Conservation (phyloP, 768 basidiomycete genomes). For the Serendipita sp. region DNA sequence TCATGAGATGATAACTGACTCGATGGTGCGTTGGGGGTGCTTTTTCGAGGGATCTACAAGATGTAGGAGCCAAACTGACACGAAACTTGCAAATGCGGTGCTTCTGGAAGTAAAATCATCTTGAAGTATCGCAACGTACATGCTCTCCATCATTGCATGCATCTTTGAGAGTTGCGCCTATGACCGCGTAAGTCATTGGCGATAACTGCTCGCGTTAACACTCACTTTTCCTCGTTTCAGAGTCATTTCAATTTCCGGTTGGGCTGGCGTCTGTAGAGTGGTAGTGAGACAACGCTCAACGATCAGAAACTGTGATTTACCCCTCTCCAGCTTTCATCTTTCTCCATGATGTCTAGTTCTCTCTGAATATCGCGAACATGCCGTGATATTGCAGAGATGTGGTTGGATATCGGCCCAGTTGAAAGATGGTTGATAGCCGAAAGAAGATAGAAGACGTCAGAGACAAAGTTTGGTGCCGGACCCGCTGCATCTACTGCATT, state of each 20-base stretch:
- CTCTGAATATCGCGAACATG: conserved; percentile 42
- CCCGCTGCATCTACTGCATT: conserved; percentile 30
- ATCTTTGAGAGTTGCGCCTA: conserved; percentile 57
- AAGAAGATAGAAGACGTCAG: conserved; percentile 83
- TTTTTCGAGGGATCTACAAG: conserved; percentile 65
- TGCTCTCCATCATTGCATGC: conserved; percentile 60
- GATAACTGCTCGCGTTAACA: background rate
- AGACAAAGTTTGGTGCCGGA: conserved; percentile 75
- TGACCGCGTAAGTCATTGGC: background rate
- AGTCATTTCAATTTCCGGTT: conserved; percentile 61
- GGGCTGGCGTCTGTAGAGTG: conserved; percentile 42
- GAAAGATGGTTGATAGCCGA: conserved; percentile 76
- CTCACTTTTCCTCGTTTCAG: conserved; percentile 62
- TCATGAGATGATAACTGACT: conserved; percentile 32
- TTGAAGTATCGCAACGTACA: conserved; percentile 72
- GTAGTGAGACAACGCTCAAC: background rate
- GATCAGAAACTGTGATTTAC: conserved; percentile 28
- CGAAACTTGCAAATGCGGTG: conserved; percentile 73
- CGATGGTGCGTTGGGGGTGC: conserved; percentile 53
- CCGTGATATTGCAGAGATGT: conserved; percentile 18
- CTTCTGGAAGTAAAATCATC: conserved; percentile 67
- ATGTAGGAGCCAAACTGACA: conserved; percentile 87
- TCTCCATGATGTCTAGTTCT: conserved; percentile 59
- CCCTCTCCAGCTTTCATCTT: conserved; percentile 69
- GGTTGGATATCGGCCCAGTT: conserved; percentile 58